Evolutionary conservation across 1,284 basidiomycete species (phyloP), one percentile per base, ranked within the genome.

Genomic region (Mycena sp.): DNA sequence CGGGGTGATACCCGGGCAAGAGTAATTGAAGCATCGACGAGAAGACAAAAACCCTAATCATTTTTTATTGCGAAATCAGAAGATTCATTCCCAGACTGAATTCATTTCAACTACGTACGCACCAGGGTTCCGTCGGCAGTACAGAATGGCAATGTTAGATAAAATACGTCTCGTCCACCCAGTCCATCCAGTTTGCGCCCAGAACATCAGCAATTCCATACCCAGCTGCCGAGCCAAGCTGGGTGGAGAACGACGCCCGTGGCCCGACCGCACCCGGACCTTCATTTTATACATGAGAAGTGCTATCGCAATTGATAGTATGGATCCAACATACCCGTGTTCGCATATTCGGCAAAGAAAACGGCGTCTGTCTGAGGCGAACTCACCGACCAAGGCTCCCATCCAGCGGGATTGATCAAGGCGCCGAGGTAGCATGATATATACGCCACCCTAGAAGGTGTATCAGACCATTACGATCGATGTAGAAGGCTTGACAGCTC

Each of bases 321-420:
- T 9, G 17, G 19, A 21, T 3, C n/a, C 9, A n/a, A 58, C 58
- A 29, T 12, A 72, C 72, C 72, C 4, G 65, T 72, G 60, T 69
- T 76, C n/a, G 65, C 62, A 46, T 62, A 76, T 48, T 77, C 75
- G 6, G 68, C 75, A 38, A 76, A 73, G 3, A 73, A 43, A 16
- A 77, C 72, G 38, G 74, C 67, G 23, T 64, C 67, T 10, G 75
- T 78, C 46, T 74, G 72, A 7, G 75, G 74, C 23, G 52, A 67
- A 6, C 67, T 26, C 3, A 68, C 53, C 21, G 67, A 70, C 76
- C 76, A 77, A 40, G 68, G 38, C 35, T 68, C 67, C 75, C 75
- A 78, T 6, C 73, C 71, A 6, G 74, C 71, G 14, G 59, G 54
- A 63, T 76, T 75, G 32, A 71, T 75, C 53, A 70, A 41, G 16